Conservation (phyloP, 176 grass and related monocot genomes). For the Rhipidocladum racemiflorum region DNA sequence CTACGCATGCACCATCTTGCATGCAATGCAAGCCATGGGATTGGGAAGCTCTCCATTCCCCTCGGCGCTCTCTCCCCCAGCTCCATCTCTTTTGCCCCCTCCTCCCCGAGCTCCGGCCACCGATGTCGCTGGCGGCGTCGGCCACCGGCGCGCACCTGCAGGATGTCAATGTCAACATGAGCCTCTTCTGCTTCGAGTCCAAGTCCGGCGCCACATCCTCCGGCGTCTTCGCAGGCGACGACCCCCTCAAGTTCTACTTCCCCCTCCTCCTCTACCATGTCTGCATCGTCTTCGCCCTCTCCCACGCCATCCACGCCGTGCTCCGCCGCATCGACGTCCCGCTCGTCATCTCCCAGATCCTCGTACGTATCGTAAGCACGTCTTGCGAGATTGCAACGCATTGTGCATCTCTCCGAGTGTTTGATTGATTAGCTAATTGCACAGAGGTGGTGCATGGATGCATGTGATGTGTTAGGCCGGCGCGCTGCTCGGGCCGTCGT, state of each 20-base stretch:
- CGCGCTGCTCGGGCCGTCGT: constrained; percentile 56
- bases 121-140: constrained; percentile 16
- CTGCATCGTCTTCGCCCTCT: constrained; percentile 45
- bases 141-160: background rate
- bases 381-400: too few relatives aligned
- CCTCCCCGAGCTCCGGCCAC: background rate
- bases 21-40: constrained; percentile 5
- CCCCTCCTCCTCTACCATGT: constrained; percentile 64
- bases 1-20: constrained; percentile 15
- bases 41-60: constrained; percentile 18
- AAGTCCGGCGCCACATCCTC: constrained; percentile 48
- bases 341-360: constrained; percentile 70
- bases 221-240: constrained; percentile 70
- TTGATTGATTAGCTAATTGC: constrained; percentile 8
- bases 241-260: constrained; percentile 79
- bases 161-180: background rate
- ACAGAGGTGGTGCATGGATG: background rate
- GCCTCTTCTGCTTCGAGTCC: constrained; percentile 49
- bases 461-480: constrained; percentile 39
- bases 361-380: constrained; percentile 18
- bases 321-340: constrained; percentile 42
- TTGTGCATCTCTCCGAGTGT: background rate
- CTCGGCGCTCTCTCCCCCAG: background rate
- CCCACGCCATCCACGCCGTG: constrained; percentile 38
- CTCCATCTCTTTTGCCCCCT: background rate